A percentile compares a stretch with the other conserved stretches of the same genome.
These are phyloP conservation scores for Zygoascus flipseniorum DNA, from an alignment of 805 yeast genomes.

Conservation along the genomic window DNA sequence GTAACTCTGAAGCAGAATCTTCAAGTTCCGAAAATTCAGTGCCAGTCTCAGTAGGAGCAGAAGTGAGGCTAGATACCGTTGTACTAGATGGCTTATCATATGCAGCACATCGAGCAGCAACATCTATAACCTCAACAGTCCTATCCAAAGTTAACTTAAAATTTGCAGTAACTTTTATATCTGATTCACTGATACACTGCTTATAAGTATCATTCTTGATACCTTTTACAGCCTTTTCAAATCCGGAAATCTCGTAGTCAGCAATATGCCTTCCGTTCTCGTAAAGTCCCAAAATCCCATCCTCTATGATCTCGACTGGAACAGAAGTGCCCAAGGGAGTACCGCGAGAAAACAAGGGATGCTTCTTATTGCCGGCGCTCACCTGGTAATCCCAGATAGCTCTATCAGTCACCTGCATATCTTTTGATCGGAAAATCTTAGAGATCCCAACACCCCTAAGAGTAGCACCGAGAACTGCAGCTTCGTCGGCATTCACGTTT, in stretches of 20 bases:
- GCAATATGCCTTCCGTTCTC: slow-evolving; percentile 32
- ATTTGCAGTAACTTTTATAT: slow-evolving; percentile 7
- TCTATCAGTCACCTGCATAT: slow-evolving; percentile 51
- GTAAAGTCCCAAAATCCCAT: slow-evolving; percentile 30
- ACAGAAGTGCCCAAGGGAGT: slow-evolving; percentile 27
- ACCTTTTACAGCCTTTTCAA: slow-evolving; percentile 17
- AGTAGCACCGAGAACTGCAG: slow-evolving; percentile 87
- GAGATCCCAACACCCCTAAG: slow-evolving; percentile 69
- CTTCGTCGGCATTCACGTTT: slow-evolving; percentile 92
- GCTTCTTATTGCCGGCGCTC: slow-evolving; percentile 21
- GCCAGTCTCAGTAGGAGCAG: slow-evolving; percentile 3
- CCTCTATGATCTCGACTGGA: slow-evolving; percentile 29
- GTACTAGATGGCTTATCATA: slow-evolving; percentile 5
- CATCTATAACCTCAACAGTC: slow-evolving; percentile 12
- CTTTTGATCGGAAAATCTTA: slow-evolving; percentile 56
- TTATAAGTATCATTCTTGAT: slow-evolving; percentile 20
- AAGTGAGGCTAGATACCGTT: slow-evolving; percentile 4
- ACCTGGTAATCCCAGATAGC: slow-evolving; percentile 42
- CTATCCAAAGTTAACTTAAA: slow-evolving; percentile 14
- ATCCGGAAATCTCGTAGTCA: slow-evolving; percentile 22
- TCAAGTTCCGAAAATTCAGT: slow-evolving; percentile 6
- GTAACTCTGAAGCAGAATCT: slow-evolving; percentile 5
- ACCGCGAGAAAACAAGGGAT: slow-evolving; percentile 41
- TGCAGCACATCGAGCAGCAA: slow-evolving; percentile 11
- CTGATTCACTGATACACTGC: slow-evolving; percentile 9